Base-by-base conservation (phyloP, 73 alveolate species). In the Paramecium biaurelia region DNA sequence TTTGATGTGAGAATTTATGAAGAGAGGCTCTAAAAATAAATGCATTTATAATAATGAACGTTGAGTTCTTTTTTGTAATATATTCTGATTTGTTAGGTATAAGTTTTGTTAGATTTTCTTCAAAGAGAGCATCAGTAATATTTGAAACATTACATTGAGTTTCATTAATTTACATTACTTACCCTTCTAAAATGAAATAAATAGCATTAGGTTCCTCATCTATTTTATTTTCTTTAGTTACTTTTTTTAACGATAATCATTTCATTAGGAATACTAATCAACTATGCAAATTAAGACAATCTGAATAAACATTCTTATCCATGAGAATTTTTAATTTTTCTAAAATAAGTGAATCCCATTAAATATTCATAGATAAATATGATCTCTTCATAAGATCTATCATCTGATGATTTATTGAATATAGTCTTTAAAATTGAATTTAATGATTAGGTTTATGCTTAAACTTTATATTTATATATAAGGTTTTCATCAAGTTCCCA, bases 131-230 rank as follows among this genome's bases (percentile, higher is more conserved):
- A 20, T 63, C 84, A 6, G 47, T 49, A 63, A 63, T n/a, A 63
- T 63, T 63, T 10, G 41, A 32, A 63, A 63, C 84, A 10, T 20
- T 30, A 30, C 84, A 63, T 23, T 23, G 15, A 30, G 24, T 24
- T 63, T 32, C 84, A 63, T 26, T 63, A 30, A 63, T 7, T 63
- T 63, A 12, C 84, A 63, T 63, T 7, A 63, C 84, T 32, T 63
- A 63, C 41, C 84, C 84, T 63, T 63, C 84, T 12, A 63, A 26
- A 63, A 63, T 63, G 24, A 63, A 63, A 63, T 63, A 32, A 5
- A 63, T 2, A 63, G 84, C 84, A 63, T 63, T 63, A 30, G 84
- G 84, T 63, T 63, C 84, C 28, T 63, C 84, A 63, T 63, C 84
- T 63, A 63, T 63, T 63, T 63, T 63, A 63, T 63, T 26, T 63